A percentile compares a stretch with the other conserved stretches of the same genome.
Conservation (phyloP, 2,329 filamentous ascomycete genomes). For the Beauveria sp. region DNA sequence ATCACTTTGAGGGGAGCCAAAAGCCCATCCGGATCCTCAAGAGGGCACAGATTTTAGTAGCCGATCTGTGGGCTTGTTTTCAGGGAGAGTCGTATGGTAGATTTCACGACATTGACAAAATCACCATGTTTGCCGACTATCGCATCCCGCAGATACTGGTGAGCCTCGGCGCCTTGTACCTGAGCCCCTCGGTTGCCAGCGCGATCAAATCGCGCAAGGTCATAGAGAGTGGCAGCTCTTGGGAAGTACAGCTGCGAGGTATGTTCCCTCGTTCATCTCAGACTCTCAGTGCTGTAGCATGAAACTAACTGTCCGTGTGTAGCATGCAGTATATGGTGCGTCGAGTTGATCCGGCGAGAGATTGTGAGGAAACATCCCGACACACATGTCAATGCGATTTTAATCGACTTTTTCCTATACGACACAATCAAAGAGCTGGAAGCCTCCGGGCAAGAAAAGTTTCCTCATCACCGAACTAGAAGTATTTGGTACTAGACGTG, state of each 20-base stretch:
- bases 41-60: constrained; percentile 90
- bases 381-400: constrained; percentile 69
- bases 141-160: constrained; percentile 90
- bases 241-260: constrained; percentile 85
- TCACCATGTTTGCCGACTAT: constrained; percentile 99
- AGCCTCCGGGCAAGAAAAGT: constrained; percentile 44
- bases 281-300: background rate
- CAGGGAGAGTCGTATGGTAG: constrained; percentile 69
- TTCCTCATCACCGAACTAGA: constrained; percentile 78
- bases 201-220: constrained; percentile 57
- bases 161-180: constrained; percentile 72
- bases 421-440: constrained; percentile 88
- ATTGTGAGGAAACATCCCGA: constrained; percentile 68
- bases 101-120: constrained; percentile 86
- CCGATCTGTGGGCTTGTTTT: constrained; percentile 95
- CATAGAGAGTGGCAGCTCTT: constrained; percentile 64
- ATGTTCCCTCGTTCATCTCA: constrained; percentile 15
- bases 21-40: constrained; percentile 76
- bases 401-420: constrained; percentile 97
- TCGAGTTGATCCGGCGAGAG: constrained; percentile 78
- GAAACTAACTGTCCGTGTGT: constrained; percentile 11
- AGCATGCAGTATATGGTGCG: constrained; percentile 93
- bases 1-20: constrained; percentile 61
- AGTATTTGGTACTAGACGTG: constrained; percentile 80
- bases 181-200: constrained; percentile 70